A percentile compares a stretch with the other conserved stretches of the same genome.
Conservation (phyloP, 2,329 filamentous ascomycete species). For the Didymella lethalis region DNA sequence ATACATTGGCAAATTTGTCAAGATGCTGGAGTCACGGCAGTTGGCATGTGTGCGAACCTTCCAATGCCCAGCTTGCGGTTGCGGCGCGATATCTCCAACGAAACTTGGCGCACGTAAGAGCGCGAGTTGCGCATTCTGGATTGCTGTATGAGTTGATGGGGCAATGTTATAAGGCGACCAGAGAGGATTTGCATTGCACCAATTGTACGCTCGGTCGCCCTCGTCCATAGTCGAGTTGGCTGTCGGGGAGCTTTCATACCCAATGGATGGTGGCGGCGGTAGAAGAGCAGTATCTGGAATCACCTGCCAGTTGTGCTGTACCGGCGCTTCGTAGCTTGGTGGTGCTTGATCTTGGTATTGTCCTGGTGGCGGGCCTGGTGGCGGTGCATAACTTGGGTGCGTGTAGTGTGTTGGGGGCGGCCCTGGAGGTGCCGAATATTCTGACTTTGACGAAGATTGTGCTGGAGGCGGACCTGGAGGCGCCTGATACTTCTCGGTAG, state of each 20-base stretch:
- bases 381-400: conserved; percentile 32
- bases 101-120: conserved; percentile 45
- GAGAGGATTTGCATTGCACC: conserved; percentile 70
- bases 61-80: conserved; percentile 52
- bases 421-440: conserved; percentile 29
- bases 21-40: conserved; percentile 67
- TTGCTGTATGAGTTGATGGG: conserved; percentile 56
- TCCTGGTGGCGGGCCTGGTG: conserved; percentile 40
- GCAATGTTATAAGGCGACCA: conserved; percentile 62
- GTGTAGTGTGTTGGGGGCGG: conserved; percentile 29
- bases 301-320: conserved; percentile 75
- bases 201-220: conserved; percentile 69
- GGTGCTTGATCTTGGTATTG: conserved; percentile 44
- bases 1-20: conserved; percentile 75
- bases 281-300: conserved; percentile 77
- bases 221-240: conserved; percentile 73
- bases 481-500: conserved; percentile 40
- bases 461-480: conserved; percentile 45
- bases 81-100: conserved; percentile 54
- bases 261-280: conserved; percentile 74
- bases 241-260: conserved; percentile 70
- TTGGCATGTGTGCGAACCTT: conserved; percentile 55
- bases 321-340: conserved; percentile 57
- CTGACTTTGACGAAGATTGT: conserved; percentile 19
- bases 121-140: conserved; percentile 61